Evolutionary conservation across 2,329 filamentous ascomycete genomes (phyloP), one percentile per base, ranked within the genome.

Genomic region (Verticillium nonalfalfae): DNA sequence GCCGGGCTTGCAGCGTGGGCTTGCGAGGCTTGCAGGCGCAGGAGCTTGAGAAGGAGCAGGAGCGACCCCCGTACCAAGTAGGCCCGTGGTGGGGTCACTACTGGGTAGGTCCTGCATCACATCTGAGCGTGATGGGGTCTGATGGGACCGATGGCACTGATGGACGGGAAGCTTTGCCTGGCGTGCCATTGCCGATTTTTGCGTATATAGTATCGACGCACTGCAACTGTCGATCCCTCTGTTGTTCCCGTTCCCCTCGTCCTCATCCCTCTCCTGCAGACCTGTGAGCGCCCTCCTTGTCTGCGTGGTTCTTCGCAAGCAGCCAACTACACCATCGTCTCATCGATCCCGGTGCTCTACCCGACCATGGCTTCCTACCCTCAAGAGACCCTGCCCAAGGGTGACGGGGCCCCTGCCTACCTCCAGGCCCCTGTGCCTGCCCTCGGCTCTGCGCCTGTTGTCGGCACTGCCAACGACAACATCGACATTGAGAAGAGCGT

Each of bases 401-500:
- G 45, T 10, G 10, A 11, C 7, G 45, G 45, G n/a, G 15, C 45
- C 26, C 54, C 54, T 26, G 7, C 33, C 13, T 56, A 56, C 54
- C 54, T 34, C 26, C 10, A 57, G 2, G 33, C 7, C 35, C n/a
- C 55, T 21, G 34, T 57, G n/a, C 55, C 35, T 15, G 10, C 33
- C 55, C 13, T 57, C 7, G 33, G 31, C 55, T 4, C 14, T 34
- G 26, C 55, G 34, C 18, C 9, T 31, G 33, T 33, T 34, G 45
- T 18, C 45, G 45, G 45, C 55, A 18, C 45, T 18, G 45, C 18
- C 45, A 52, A 31, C 45, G 45, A 52, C 45, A 7, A 11, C 18
- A 57, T 58, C 57, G 63, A 64, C 55, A 18, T 59, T 38, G 63
- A 64, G 58, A 64, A 64, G 61, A 56, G 36, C 59, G 54, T 10